Conservation (phyloP, 148 eudicot genomes). For the Amaranthus cruentus region DNA sequence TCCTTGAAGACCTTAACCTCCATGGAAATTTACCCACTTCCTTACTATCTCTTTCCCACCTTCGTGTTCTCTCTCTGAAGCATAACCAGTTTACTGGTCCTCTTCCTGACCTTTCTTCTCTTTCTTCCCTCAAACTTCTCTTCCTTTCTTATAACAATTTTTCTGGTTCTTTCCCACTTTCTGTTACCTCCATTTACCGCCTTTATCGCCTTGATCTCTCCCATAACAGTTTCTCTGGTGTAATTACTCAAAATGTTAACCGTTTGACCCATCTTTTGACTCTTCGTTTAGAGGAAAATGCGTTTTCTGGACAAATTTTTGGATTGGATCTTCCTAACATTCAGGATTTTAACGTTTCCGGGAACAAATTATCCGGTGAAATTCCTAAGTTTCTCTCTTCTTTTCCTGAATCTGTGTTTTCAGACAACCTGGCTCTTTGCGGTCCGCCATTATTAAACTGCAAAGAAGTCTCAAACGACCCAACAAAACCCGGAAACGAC, state of each 20-base stretch:
- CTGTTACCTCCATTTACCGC: slow-evolving; percentile 25
- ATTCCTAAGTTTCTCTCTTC: slow-evolving; percentile 44
- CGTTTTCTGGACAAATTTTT: slow-evolving; percentile 42
- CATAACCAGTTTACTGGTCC: slow-evolving; percentile 49
- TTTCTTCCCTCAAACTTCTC: slow-evolving; percentile 47
- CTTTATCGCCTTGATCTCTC: slow-evolving; percentile 78
- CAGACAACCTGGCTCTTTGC: slow-evolving; percentile 41
- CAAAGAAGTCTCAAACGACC: slow-evolving; percentile 13
- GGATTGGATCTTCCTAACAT: slow-evolving; percentile 25
- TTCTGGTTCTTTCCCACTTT: slow-evolving; percentile 50
- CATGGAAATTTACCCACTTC: slow-evolving; percentile 30
- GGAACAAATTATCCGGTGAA: slow-evolving; percentile 38
- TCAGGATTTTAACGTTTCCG: slow-evolving; percentile 64
- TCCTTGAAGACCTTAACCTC: slow-evolving; percentile 56
- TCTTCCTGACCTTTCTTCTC: slow-evolving; percentile 50
- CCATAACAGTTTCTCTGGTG: slow-evolving; percentile 46
- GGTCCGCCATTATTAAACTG: slow-evolving; percentile 52
- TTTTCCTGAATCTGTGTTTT: slow-evolving; percentile 48
- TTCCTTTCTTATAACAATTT: slow-evolving; percentile 51
- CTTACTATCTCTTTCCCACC: slow-evolving; percentile 40
- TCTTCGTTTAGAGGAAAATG: slow-evolving; percentile 48
- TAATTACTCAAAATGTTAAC: slow-evolving; percentile 33
- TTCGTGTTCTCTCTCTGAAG: slow-evolving; percentile 63
- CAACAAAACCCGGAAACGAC: slow-evolving; percentile 37
- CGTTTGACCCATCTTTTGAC: slow-evolving; percentile 44